Evolutionary conservation across 2,329 filamentous ascomycete species (phyloP).

Genomic region (Aureobasidium namibiae): DNA sequence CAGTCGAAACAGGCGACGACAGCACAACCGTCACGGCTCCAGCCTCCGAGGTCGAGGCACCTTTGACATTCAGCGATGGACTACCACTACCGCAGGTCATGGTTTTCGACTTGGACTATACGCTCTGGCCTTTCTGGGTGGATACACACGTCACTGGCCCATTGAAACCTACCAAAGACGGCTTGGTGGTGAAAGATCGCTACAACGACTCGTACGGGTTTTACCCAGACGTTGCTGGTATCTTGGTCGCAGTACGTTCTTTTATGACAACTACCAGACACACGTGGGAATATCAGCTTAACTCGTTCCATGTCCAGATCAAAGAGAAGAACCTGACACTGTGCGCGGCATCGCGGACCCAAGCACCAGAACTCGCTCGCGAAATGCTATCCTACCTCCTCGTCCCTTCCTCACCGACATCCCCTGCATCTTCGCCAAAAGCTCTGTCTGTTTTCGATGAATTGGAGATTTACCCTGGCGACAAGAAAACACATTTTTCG

Average conservation of each 20-base stretch:
- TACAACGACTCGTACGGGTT: constrained; percentile 40
- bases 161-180: constrained; percentile 44
- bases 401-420: constrained; percentile 42
- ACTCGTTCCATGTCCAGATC: constrained; percentile 31
- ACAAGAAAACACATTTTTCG: constrained; percentile 80
- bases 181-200: constrained; percentile 43
- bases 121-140: constrained; percentile 97
- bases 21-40: constrained; percentile 24
- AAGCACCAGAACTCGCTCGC: constrained; percentile 67
- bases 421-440: constrained; percentile 11
- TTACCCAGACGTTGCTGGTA: constrained; percentile 36
- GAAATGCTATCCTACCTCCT: constrained; percentile 73
- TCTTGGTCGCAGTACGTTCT: constrained; percentile 29
- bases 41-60: constrained; percentile 31
- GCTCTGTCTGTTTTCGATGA: constrained; percentile 49
- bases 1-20: constrained; percentile 9
- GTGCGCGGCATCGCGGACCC: constrained; percentile 72
- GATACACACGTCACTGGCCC: constrained; percentile 83
- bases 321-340: constrained; percentile 48
- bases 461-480: constrained; percentile 60
- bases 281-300: constrained; percentile 32
- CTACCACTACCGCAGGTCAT: constrained; percentile 72
- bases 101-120: constrained; percentile 96
- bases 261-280: too few species aligned
- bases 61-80: constrained; percentile 53